Percentiles rank a stretch among this genome's conserved stretches.
Conservation (phyloP, 768 basidiomycete genomes). For the Lentinula sp. region DNA sequence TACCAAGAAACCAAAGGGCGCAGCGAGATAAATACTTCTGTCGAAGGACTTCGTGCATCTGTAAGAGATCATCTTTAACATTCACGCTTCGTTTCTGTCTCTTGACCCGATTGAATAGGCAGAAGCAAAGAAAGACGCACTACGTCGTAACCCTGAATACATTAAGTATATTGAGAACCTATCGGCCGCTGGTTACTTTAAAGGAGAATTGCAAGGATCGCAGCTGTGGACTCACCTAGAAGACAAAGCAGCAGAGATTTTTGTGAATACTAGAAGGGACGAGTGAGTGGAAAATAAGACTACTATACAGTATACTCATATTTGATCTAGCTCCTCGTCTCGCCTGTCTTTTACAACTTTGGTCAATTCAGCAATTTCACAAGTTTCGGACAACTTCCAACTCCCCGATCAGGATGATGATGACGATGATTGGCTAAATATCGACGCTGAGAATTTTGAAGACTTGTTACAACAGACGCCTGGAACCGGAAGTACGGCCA, state of each 20-base stretch:
- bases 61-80: slow-evolving; percentile 26
- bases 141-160: slow-evolving; percentile 66
- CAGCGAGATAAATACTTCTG: slow-evolving; percentile 26
- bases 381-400: slow-evolving; percentile 24
- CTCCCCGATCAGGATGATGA: slow-evolving; percentile 43
- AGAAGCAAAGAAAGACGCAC: slow-evolving; percentile 61
- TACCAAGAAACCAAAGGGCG: slow-evolving; percentile 78
- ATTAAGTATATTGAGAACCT: slow-evolving; percentile 66
- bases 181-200: slow-evolving; percentile 66
- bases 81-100: neutral
- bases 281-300: slow-evolving; percentile 46
- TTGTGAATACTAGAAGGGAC: slow-evolving; percentile 51
- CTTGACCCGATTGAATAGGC: slow-evolving; percentile 26
- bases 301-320: neutral
- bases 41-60: slow-evolving; percentile 36
- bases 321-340: slow-evolving; percentile 39
- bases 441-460: slow-evolving; percentile 75
- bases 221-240: slow-evolving; percentile 70
- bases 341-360: slow-evolving; percentile 72
- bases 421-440: slow-evolving; percentile 79
- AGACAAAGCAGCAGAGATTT: slow-evolving; percentile 60
- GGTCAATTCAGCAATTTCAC: slow-evolving; percentile 58
- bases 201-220: slow-evolving; percentile 71
- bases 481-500: slow-evolving; percentile 11
- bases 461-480: slow-evolving; percentile 48